Evolutionary conservation across 352 stramenopile genomes (phyloP), one percentile per base, ranked within the genome.

Genomic region (Pythium brachiatum): DNA sequence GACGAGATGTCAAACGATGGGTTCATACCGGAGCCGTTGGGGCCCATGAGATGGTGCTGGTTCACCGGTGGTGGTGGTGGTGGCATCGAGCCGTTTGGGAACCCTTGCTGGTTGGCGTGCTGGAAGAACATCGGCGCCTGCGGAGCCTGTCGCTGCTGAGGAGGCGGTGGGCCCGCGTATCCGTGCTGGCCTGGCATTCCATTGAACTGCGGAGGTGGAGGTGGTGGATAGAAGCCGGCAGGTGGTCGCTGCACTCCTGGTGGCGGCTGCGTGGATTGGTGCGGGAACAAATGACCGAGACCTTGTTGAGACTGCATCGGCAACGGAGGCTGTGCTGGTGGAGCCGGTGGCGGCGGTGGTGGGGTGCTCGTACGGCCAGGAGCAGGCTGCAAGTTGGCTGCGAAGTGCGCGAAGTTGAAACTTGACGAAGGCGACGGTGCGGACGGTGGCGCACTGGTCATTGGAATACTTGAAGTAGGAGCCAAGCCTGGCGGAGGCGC

Each of bases 1-100:
- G 82, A 78, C 8, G 84, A 76, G 41, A 90, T 72, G 48, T 90
- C 80, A 26, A 88, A 80, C 21, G 56, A 69, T 23, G 26, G 26
- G 41, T 74, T 39, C 31, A 58, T 25, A 21, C 36, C 44, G 15
- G 53, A 41, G 38, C 66, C 23, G 44, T 53, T 60, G 26, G 53
- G 20, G 60, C 25, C 34, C 41, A 48, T 48, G 39, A 57, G 15
- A 27, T 71, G 60, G 20, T 69, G 62, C 27, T 68, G 70, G 20
- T 65, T 70, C 39, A 63, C 63, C 0, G 72, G 66, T 48, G 63
- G 63, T 12, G 57, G 64, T 16, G 62, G 38, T 6, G 44, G 60
- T 21, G 16, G 32, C 43, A 55, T 66, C 18, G 52, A 56, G 31
- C 48, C 36, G 31, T 50, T 58, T 13, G 47, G 53, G 43, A 65